Evolutionary conservation across 1,139 yeast genomes (phyloP).

Genomic region (Eremothecium coryli): DNA sequence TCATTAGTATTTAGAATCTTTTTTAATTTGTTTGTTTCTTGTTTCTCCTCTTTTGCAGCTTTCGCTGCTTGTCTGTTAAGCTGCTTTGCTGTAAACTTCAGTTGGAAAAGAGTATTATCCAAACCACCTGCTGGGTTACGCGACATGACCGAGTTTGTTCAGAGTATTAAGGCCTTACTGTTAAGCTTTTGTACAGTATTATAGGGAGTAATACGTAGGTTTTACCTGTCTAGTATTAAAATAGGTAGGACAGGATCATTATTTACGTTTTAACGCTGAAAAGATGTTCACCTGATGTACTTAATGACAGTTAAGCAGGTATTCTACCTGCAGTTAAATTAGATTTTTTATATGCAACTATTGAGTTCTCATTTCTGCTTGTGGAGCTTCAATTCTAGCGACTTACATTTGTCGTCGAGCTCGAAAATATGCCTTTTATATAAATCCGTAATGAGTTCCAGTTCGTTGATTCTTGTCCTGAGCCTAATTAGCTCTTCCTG

Average conservation of each 20-base stretch:
- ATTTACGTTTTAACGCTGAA: too few species aligned
- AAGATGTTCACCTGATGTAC: too few species aligned
- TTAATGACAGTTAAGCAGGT: too few species aligned
- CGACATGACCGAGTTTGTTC: constrained; percentile 19
- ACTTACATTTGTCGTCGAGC: constrained; percentile 40
- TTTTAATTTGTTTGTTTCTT: constrained; percentile 81
- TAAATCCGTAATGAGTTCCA: constrained; percentile 81
- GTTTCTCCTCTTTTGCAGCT: constrained; percentile 83
- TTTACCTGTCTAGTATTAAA: not conserved
- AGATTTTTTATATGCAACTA: too few species aligned
- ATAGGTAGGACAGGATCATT: not conserved
- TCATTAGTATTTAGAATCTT: constrained; percentile 51
- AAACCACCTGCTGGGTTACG: constrained; percentile 28
- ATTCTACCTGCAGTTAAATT: too few species aligned
- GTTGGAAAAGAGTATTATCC: constrained; percentile 30
- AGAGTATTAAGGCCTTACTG: too few species aligned
- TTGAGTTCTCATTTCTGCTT: constrained; percentile 4
- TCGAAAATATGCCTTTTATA: constrained; percentile 75
- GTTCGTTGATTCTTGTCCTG: constrained; percentile 73
- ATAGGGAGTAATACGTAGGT: too few species aligned
- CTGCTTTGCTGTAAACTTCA: constrained; percentile 84
- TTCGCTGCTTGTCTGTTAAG: constrained; percentile 80
- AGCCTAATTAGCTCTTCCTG: constrained; percentile 45
- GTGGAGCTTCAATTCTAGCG: constrained; percentile 14
- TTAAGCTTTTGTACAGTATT: not conserved